phyloP scores from a whole-genome alignment of 2,329 filamentous ascomycete species.

The Cyphellophora attinorum region DNA sequence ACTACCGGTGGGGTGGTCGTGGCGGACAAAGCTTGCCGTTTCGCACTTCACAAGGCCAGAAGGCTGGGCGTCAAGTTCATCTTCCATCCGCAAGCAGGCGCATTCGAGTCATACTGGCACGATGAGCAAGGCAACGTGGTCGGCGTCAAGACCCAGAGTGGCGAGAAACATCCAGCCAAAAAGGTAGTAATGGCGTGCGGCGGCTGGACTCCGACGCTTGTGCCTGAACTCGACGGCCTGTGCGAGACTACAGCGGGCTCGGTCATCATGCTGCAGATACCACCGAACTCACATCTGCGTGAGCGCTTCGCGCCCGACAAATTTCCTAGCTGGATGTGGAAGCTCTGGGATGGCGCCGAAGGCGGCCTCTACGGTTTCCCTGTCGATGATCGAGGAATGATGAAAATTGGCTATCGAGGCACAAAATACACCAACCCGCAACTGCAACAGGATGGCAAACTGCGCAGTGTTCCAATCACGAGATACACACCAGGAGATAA shows the following conservation, averaged over 20 bases:
- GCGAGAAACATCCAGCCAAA: constrained; percentile 2
- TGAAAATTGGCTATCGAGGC: constrained; percentile 43
- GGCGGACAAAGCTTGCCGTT: constrained; percentile 38
- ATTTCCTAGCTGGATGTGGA: constrained; percentile 39
- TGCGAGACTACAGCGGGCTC: constrained; percentile 41
- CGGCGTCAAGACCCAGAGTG: constrained; percentile 8
- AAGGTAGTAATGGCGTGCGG: constrained; percentile 62
- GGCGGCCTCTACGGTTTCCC: constrained; percentile 18
- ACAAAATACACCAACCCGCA: constrained; percentile 42
- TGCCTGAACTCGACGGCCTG: constrained; percentile 37
- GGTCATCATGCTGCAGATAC: constrained; percentile 36
- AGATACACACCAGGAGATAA: constrained; percentile 21
- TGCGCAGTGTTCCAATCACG: constrained; percentile 33
- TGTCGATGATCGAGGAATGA: constrained; percentile 29
- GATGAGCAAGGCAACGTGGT: constrained; percentile 20
- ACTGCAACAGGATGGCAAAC: constrained; percentile 25
- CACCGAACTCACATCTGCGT: constrained; percentile 27
- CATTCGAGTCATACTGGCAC: constrained; percentile 21
- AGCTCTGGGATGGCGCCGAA: constrained; percentile 13
- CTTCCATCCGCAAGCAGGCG: constrained; percentile 24
- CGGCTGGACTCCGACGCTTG: constrained; percentile 72
- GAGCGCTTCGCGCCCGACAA: constrained; percentile 30
- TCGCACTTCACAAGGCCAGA: constrained; percentile 34
- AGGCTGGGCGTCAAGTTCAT: constrained; percentile 33
- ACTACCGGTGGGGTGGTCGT: constrained; percentile 35